These are phyloP conservation scores for Sideroxylon spinosum DNA, from an alignment of 179 eudicot species.

Conservation along the genomic window DNA sequence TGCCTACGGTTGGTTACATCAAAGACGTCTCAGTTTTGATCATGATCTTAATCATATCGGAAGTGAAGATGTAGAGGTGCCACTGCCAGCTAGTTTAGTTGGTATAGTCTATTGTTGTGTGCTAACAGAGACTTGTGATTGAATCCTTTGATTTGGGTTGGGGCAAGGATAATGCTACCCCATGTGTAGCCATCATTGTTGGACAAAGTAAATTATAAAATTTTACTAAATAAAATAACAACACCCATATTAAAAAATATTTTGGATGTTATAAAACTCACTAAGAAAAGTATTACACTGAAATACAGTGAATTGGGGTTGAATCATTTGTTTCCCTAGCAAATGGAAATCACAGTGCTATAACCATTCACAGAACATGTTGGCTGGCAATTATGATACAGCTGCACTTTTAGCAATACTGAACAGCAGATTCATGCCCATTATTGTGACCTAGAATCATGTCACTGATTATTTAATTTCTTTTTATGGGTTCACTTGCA, in stretches of 20 bases:
- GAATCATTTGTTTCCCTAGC: background rate
- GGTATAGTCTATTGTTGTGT: background rate
- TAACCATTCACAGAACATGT: background rate
- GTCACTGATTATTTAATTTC: background rate
- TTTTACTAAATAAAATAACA: background rate
- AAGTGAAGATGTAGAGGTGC: background rate
- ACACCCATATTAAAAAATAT: background rate
- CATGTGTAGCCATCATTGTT: background rate
- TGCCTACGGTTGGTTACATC: background rate
- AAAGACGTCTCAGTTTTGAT: background rate
- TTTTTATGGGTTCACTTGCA: background rate
- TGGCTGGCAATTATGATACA: background rate
- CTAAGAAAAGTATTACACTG: background rate
- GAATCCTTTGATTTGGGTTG: background rate
- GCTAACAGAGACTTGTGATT: background rate
- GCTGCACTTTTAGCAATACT: background rate
- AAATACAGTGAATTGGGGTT: background rate
- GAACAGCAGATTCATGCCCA: background rate
- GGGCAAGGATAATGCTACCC: background rate
- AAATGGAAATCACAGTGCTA: background rate
- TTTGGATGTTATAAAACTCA: background rate
- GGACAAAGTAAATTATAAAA: background rate
- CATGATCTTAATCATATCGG: background rate
- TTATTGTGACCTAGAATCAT: background rate
- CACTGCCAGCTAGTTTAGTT: background rate